Conservation (phyloP, 2,329 filamentous ascomycete species). For the Dactylonectria macrodidyma region DNA sequence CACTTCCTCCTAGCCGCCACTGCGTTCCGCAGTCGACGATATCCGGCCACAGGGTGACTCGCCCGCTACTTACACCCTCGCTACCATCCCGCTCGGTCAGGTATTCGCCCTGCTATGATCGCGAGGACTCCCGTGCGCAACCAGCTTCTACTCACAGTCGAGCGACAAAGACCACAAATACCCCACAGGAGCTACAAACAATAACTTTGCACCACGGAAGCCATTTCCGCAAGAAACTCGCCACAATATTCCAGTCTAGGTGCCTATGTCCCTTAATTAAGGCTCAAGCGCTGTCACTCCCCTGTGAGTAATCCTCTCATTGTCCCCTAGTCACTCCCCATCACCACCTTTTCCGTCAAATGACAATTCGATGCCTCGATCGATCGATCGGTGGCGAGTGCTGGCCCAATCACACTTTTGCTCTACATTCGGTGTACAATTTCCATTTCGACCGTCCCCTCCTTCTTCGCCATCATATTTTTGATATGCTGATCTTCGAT, state of each 20-base stretch:
- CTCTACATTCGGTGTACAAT: conserved; percentile 15
- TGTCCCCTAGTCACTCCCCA: conserved; percentile 22
- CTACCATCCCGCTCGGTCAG: background rate
- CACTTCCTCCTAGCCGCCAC: background rate
- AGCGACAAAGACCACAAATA: background rate
- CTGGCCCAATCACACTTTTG: conserved; percentile 44
- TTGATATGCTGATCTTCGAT: conserved; percentile 31
- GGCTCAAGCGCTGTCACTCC: conserved; percentile 11
- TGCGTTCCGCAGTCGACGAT: background rate
- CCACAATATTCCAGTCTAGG: background rate
- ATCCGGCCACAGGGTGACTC: background rate
- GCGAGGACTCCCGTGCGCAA: background rate
- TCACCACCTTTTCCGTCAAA: conserved; percentile 43
- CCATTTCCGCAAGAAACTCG: background rate
- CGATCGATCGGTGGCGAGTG: conserved; percentile 51
- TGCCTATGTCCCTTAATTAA: background rate
- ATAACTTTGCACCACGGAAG: background rate
- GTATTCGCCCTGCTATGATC: background rate
- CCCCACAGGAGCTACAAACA: background rate
- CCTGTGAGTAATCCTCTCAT: conserved; percentile 34
- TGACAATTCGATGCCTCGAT: conserved; percentile 46
- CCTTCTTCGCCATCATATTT: conserved; percentile 12
- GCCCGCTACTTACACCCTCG: background rate
- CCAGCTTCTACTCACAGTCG: background rate
- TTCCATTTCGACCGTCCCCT: conserved; percentile 21